Evolutionary conservation across 768 basidiomycete genomes (phyloP).

Genomic region (Boletus vermiculosoides): DNA sequence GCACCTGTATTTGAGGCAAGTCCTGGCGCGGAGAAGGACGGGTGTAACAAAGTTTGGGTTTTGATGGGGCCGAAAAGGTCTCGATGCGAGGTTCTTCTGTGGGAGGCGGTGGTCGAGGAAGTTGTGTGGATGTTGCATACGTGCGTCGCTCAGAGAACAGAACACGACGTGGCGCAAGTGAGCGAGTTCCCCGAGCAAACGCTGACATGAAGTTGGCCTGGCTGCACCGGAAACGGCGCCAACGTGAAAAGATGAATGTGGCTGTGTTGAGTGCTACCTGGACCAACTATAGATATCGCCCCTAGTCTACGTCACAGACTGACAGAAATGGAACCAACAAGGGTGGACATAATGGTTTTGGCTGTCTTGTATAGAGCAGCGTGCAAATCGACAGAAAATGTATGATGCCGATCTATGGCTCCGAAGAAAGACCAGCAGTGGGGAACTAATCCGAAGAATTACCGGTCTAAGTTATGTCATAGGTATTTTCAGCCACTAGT

Average conservation of each 20-base stretch:
- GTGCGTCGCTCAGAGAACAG: slow-evolving; percentile 9
- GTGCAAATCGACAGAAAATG: background rate
- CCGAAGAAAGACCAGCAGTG: background rate
- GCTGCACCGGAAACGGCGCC: background rate
- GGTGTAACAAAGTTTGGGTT: slow-evolving; percentile 44
- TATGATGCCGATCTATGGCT: no score
- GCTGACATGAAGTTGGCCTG: slow-evolving; percentile 15
- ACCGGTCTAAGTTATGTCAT: background rate
- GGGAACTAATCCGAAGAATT: background rate
- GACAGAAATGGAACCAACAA: no score
- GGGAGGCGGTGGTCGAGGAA: slow-evolving; percentile 30
- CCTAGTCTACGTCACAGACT: background rate
- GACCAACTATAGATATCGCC: background rate
- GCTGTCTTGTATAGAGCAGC: no score
- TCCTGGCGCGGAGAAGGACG: slow-evolving; percentile 40
- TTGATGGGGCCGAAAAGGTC: slow-evolving; percentile 45
- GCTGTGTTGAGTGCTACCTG: slow-evolving; percentile 2
- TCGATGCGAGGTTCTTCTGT: slow-evolving; percentile 31
- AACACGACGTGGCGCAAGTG: slow-evolving; percentile 7
- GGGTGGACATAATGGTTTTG: no score
- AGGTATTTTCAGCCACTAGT: no score
- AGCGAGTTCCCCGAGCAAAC: slow-evolving; percentile 12
- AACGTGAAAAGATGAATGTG: background rate
- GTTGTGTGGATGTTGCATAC: slow-evolving; percentile 22
- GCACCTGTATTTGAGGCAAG: slow-evolving; percentile 44